Evolutionary conservation across 345 rosid species (phyloP), one percentile per base, ranked within the genome.

Genomic region (Eucalyptus marginata): DNA sequence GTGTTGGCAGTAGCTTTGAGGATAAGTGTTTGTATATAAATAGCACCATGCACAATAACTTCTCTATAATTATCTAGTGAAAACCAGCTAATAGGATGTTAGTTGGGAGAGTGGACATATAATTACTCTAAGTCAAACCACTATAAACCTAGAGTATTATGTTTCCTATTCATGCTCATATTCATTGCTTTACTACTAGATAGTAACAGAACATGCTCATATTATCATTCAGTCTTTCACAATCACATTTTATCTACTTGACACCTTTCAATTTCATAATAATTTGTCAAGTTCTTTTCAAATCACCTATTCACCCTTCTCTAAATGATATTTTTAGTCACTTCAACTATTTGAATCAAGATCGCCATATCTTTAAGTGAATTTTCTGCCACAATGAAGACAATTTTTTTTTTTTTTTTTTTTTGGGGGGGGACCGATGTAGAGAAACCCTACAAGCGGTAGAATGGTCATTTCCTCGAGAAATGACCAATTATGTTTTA

Each of bases 1-100:
- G 40, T 36, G 40, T 36, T 5, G 0, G 3, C 3, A 52, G 0
- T 0, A 56, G 6, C 62, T 22, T 56, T 25, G 29, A 56, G 29
- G 13, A 56, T 24, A 56, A 56, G 62, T 56, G 13, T 25, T 11
- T 24, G 3, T 56, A 25, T 24, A 56, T 56, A 56, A 56, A 10
- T 22, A 49, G 50, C 50, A 49, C 14, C 50, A 49, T 2, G 14
- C 14, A 49, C 13, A 2, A 3, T 56, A 56, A 56, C 29, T 56
- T 1, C 62, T 56, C 13, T 56, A 9, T 24, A 56, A 56, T 56
- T 22, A 56, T 56, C 62, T 24, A 56, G 3, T 56, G 13, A 1
- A 56, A 56, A 9, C 29, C 1, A 56, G 0, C 6, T 13, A 24
- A 56, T 56, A 56, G 6, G 13, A 56, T 22, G 62, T 56, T 56